Evolutionary conservation across 2,329 filamentous ascomycete species (phyloP), one percentile per base, ranked within the genome.

Genomic region (Arachnomyces sp.): DNA sequence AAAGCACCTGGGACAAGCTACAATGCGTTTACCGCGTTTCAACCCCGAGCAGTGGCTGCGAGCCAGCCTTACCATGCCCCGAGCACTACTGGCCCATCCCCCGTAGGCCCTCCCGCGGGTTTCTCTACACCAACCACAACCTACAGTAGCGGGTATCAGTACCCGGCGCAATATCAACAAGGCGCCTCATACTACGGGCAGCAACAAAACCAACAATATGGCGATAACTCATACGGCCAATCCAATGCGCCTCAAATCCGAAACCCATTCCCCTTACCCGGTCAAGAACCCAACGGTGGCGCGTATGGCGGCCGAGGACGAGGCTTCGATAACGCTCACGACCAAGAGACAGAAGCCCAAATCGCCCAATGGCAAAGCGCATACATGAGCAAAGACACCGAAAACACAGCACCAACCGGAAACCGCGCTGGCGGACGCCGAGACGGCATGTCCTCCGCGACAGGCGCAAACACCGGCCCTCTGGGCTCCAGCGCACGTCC

Each of bases 291-390:
- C 51, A 45, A 57, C 53, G 51, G 49, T 50, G 41, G 50, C 51
- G 52, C 60, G 55, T 48, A 58, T 49, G 51, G 55, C 37, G 53
- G 46, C 47, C 43, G 59, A 72, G 48, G 77, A 72, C 56, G 75
- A 34, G 57, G 56, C 40, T 53, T 45, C 30, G 66, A 66, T 25
- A 48, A 62, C 7, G 64, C 60, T 25, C 61, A 75, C 38, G 78
- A 94, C 54, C 79, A 86, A 2, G 87, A 94, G 51, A 82, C 86
- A 69, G 87, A 92, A 43, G 87, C 86, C 20, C 86, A 93, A 61
- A 89, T 95, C 46, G 88, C 89, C 36, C 85, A 94, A 63, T 95
- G 90, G 87, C 88, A 94, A 64, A 90, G 83, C 63, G 86, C 88
- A 17, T 94, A 94, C 63, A 76, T 79, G 47, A 74, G 72, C 36